phyloP scores from a whole-genome alignment of 2,329 filamentous ascomycete genomes.

The Cladophialophora exuberans region DNA sequence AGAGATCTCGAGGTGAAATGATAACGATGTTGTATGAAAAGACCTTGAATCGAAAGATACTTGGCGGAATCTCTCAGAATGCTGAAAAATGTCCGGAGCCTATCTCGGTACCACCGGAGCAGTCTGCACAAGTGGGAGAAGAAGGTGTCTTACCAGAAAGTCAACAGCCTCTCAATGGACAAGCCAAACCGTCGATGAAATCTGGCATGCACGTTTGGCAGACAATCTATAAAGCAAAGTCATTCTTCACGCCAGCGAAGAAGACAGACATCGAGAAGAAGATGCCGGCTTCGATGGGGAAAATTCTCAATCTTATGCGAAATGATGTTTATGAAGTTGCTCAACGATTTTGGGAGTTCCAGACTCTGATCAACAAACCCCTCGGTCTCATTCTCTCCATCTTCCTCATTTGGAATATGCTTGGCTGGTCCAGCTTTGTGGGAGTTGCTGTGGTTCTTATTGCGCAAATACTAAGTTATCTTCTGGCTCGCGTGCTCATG shows the following conservation, averaged over 20 bases:
- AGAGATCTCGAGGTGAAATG: constrained; percentile 81
- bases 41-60: constrained; percentile 67
- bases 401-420: constrained; percentile 73
- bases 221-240: constrained; percentile 3
- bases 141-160: constrained; percentile 17
- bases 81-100: constrained; percentile 35
- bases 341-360: constrained; percentile 84
- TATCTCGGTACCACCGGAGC: constrained; percentile 32
- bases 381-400: constrained; percentile 75
- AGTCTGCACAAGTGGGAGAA: background rate
- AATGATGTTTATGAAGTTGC: constrained; percentile 79
- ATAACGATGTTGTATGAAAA: constrained; percentile 85
- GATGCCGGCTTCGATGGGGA: constrained; percentile 78
- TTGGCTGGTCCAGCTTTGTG: constrained; percentile 78
- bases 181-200: constrained; percentile 33
- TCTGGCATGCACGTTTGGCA: background rate
- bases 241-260: constrained; percentile 22
- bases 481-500: constrained; percentile 68
- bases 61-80: constrained; percentile 37
- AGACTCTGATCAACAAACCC: constrained; percentile 74
- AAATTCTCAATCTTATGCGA: constrained; percentile 86
- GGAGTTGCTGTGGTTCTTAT: constrained; percentile 71
- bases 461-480: constrained; percentile 70
- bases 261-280: constrained; percentile 32
- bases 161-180: constrained; percentile 20